Conservation (phyloP, 495 filamentous ascomycete species). For the Xylaria palmicola region DNA sequence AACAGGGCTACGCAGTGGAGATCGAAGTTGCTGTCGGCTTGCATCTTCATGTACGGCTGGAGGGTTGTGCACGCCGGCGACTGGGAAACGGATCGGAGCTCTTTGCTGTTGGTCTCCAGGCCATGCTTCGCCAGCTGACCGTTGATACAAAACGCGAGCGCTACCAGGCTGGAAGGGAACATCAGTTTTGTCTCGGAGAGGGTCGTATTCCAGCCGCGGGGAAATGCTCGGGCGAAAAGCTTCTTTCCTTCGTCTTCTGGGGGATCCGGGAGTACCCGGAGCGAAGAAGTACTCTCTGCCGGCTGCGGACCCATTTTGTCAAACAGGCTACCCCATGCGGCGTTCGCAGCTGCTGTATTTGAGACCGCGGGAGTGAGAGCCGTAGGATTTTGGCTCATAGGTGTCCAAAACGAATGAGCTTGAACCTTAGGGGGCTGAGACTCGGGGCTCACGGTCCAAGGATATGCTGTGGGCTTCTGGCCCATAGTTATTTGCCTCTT, state of each 20-base stretch:
- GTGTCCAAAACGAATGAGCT: too few species aligned
- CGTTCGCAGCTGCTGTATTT: too few species aligned
- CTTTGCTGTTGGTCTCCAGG: background rate
- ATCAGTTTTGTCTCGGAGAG: background rate
- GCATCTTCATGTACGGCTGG: background rate
- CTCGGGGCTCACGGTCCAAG: too few species aligned
- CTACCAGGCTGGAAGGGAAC: background rate
- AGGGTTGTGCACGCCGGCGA: background rate
- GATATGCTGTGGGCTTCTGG: too few species aligned
- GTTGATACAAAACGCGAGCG: background rate
- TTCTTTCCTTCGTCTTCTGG: background rate
- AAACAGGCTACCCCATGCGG: too few species aligned
- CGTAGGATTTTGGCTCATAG: too few species aligned
- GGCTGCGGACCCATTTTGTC: too few species aligned
- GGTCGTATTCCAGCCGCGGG: background rate
- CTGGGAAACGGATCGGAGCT: background rate
- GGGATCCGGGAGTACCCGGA: slow-evolving; percentile 4
- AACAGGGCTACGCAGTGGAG: background rate
- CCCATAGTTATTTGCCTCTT: too few species aligned
- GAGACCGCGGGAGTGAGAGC: too few species aligned
- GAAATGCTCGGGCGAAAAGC: background rate
- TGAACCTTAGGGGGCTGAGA: too few species aligned
- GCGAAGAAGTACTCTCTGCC: too few species aligned
- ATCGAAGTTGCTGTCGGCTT: background rate
- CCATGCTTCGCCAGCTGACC: background rate